A percentile compares a stretch with the other conserved stretches of the same genome.
Conservation (phyloP, 2,329 filamentous ascomycete species). For the Colletotrichum sp. region DNA sequence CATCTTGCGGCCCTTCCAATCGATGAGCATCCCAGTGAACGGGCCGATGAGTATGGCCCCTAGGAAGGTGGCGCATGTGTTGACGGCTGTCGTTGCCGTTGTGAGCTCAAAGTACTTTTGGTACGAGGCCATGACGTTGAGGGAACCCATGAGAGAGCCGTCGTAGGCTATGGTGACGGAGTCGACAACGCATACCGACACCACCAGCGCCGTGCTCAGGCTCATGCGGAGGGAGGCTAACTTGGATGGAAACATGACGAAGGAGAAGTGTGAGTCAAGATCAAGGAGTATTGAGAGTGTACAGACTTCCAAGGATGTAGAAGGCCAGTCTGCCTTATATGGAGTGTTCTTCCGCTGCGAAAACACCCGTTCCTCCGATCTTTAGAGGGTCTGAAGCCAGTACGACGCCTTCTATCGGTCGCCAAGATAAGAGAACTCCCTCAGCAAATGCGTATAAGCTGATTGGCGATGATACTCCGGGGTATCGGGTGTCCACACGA, state of each 20-base stretch:
- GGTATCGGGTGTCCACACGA: neutral
- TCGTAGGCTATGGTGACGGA: constrained; percentile 34
- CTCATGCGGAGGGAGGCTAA: constrained; percentile 16
- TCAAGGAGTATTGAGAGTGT: accelerated
- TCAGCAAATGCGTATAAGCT: neutral
- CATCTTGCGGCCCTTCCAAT: constrained; percentile 51
- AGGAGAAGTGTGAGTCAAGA: neutral
- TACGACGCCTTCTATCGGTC: neutral
- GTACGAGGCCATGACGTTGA: constrained; percentile 54
- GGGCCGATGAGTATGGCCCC: constrained; percentile 56
- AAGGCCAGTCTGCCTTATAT: neutral
- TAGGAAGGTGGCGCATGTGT: constrained; percentile 55
- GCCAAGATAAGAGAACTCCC: neutral
- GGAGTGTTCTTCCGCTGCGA: neutral
- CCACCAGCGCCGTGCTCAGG: constrained; percentile 24
- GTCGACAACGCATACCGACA: constrained; percentile 30
- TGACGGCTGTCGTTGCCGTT: constrained; percentile 50
- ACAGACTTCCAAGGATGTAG: accelerated
- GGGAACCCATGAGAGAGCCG: constrained; percentile 35
- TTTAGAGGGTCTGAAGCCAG: neutral
- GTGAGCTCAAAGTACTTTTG: constrained; percentile 56
- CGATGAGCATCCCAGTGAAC: constrained; percentile 52
- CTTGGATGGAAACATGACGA: neutral
- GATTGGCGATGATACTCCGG: neutral
- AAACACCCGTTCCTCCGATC: neutral